Evolutionary conservation across 768 basidiomycete genomes (phyloP), one percentile per base, ranked within the genome.

Genomic region (Collybia nuda): DNA sequence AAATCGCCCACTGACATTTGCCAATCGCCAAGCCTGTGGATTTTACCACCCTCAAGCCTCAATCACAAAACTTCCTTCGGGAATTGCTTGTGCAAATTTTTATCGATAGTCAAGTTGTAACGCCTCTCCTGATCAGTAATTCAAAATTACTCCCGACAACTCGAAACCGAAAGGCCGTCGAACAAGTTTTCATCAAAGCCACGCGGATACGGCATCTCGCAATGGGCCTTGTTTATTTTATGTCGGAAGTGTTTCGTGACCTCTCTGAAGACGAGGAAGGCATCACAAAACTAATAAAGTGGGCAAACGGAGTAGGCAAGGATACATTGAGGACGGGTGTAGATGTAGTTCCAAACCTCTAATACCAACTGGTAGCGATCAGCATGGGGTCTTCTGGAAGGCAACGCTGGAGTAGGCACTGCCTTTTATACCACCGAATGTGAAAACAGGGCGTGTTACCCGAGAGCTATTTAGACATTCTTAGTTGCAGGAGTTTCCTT

Each of bases 161-260:
- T 8, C 77, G 78, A 22, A 82, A 85, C 60, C 78, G 84, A 37
- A 73, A 74, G 18, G 62, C 81, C 2, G 63, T 96, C 6, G 90
- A 96, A 65, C 84, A 88, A 49, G 78, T 93, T 0, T 88, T 95
- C 65, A 74, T 87, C 61, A 93, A 90, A 62, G 84, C 82, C 0
- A 77, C 85, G 8, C 77, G 81, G 40, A 71, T 86, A 19, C 76
- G 84, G 51, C 70, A 78, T 14, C 72, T 97, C 38, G 81, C 86
- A 0, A 81, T 87, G 63, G 94, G 95, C 0, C 62, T 94, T 48
- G 68, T 85, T 15, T 90, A 85, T 62, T 90, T 92, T 65, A 60
- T 96, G 32, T 58, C 76, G 53, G 58, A 71, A 61, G 45, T 73
- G 62, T 72, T 77, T 56, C 59, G 65, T 52, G 56, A 64, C 23